A percentile compares a stretch with the other conserved stretches of the same genome.
Conservation (phyloP, 2,329 filamentous ascomycete species). For the Xylariaceae sp. region DNA sequence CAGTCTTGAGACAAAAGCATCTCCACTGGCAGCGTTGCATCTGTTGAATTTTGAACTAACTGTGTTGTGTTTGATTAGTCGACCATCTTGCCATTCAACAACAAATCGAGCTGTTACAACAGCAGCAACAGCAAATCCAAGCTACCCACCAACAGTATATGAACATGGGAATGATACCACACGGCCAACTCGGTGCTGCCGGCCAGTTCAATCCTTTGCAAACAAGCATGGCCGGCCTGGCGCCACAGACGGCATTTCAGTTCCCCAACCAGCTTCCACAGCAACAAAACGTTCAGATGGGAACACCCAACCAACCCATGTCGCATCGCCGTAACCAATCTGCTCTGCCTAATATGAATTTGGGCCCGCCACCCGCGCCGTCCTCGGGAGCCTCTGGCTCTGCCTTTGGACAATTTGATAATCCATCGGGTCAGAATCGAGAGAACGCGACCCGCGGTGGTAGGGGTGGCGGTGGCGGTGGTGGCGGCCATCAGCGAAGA, state of each 20-base stretch:
- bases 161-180: slow-evolving; percentile 91
- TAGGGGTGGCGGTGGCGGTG: slow-evolving; percentile 54
- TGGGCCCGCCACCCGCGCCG: slow-evolving; percentile 84
- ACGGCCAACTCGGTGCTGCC: slow-evolving; percentile 73
- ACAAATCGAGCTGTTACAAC: slow-evolving; percentile 94
- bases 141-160: slow-evolving; percentile 96
- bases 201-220: slow-evolving; percentile 74
- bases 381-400: slow-evolving; percentile 83
- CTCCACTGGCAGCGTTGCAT: slow-evolving; percentile 4
- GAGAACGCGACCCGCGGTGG: slow-evolving; percentile 70
- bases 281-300: slow-evolving; percentile 70
- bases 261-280: slow-evolving; percentile 71
- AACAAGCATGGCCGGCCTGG: slow-evolving; percentile 71
- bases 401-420: slow-evolving; percentile 74
- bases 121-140: slow-evolving; percentile 96
- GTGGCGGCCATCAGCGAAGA: slow-evolving; percentile 74
- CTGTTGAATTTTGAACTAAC: slow-evolving; percentile 17
- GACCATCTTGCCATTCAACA: slow-evolving; percentile 97
- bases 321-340: slow-evolving; percentile 98
- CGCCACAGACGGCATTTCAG: slow-evolving; percentile 79
- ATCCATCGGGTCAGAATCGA: slow-evolving; percentile 55
- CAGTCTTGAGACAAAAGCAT: slow-evolving; percentile 12
- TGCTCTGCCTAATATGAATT: slow-evolving; percentile 85
- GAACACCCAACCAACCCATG: slow-evolving; percentile 69
- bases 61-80: slow-evolving; percentile 53